phyloP scores from a whole-genome alignment of 2,329 filamentous ascomycete genomes.

The Verticillium alfalfae region DNA sequence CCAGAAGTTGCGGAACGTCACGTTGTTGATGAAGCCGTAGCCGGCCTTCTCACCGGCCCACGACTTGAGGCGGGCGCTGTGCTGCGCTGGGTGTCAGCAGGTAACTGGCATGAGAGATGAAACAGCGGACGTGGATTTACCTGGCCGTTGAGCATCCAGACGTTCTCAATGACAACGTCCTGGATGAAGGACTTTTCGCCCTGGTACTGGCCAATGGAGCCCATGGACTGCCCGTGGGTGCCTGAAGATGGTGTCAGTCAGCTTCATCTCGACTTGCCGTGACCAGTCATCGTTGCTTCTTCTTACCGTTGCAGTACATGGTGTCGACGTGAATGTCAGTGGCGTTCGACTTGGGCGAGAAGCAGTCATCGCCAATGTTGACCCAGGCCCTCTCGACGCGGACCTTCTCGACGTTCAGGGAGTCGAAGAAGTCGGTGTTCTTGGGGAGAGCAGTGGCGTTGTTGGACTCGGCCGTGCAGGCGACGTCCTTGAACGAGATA shows the following conservation, averaged over 20 bases:
- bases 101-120: not conserved
- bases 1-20: slow-evolving; percentile 53
- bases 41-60: slow-evolving; percentile 52
- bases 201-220: slow-evolving; percentile 54
- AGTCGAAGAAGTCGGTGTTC: slow-evolving; percentile 49
- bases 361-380: slow-evolving; percentile 61
- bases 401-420: slow-evolving; percentile 12
- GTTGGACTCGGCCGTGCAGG: slow-evolving; percentile 48
- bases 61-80: slow-evolving; percentile 61
- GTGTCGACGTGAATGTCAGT: slow-evolving; percentile 55
- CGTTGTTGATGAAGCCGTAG: slow-evolving; percentile 52
- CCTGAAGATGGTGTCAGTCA: slow-evolving; percentile 14
- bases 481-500: slow-evolving; percentile 46
- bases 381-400: slow-evolving; percentile 22
- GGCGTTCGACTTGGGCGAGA: slow-evolving; percentile 59
- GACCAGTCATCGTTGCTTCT: too few relatives aligned
- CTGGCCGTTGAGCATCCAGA: slow-evolving; percentile 40
- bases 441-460: slow-evolving; percentile 56
- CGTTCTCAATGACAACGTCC: slow-evolving; percentile 53
- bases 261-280: not conserved
- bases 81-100: slow-evolving; percentile 12
- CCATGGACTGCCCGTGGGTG: slow-evolving; percentile 57
- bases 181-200: slow-evolving; percentile 29
- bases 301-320: slow-evolving; percentile 43
- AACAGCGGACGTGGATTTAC: not conserved